Base-by-base conservation (phyloP, 805 yeast species). In the Wickerhamomyces queroliae region DNA sequence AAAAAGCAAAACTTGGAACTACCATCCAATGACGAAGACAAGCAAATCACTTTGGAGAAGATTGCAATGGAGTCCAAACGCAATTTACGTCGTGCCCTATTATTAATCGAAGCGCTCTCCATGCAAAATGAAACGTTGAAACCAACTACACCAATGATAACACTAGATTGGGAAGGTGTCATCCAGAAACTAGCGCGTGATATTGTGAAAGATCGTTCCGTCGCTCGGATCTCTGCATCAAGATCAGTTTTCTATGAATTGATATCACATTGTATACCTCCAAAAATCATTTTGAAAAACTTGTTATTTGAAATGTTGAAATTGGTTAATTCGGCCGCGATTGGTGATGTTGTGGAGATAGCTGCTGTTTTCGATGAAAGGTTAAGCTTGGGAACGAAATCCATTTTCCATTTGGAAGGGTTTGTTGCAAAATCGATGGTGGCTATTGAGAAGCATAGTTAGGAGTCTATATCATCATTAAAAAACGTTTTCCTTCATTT, bases 381-480 rank as follows among this genome's bases (percentile, higher is more conserved):
- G 41, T 69, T 93, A 43, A 77, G 89, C 42, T 64, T 84, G 42
- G 99, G 98, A 3, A 75, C 76, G 43, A 93, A 93, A 61, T 86
- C 89, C 28, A 91, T 93, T 11, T 93, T 87, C 62, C 99, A 93
- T 63, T 64, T 93, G 39, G 99, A 93, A 65, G 99, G 98, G 2
- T 93, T 88, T 56, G 75, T 86, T 16, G 96, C 97, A 1, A 82
- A 76, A 56, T 77, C 80, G 2, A 91, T 93, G 97, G 84, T 87
- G 31, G 72, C 72, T 8, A 58, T 84, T 36, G 93, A 83, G 50
- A 63, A 50, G 20, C 32, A 27, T 13, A 18, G 22, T 25, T 33
- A 30, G 34, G 23, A 15, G 13, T 20, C 4, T 17, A 28, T 7
- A 27, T 32, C 19, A 15, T n/a, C 25, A 19, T 15, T 28, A 23